phyloP scores from a whole-genome alignment of 176 grass and related monocot genomes.

The Chrysopogon serrulatus region DNA sequence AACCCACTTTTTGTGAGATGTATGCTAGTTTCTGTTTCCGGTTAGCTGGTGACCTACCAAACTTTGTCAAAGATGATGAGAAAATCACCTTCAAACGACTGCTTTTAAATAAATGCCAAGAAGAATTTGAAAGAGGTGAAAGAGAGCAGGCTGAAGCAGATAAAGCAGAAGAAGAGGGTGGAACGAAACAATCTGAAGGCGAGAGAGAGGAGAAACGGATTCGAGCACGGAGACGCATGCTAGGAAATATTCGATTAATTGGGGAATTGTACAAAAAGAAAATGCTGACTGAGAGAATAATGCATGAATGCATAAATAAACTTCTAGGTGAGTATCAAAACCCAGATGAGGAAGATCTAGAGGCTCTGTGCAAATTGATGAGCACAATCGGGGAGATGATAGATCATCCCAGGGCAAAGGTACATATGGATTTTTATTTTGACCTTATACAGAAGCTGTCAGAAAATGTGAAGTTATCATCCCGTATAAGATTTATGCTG shows the following conservation, averaged over 20 bases:
- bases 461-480: slow-evolving; percentile 51
- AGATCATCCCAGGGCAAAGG: slow-evolving; percentile 73
- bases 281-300: slow-evolving; percentile 87
- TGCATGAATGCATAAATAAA: slow-evolving; percentile 95
- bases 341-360: slow-evolving; percentile 85
- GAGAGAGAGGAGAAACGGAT: slow-evolving; percentile 63
- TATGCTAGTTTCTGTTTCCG: slow-evolving; percentile 76
- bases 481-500: slow-evolving; percentile 73
- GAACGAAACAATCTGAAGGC: slow-evolving; percentile 51
- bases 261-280: slow-evolving; percentile 91
- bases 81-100: slow-evolving; percentile 85
- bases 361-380: slow-evolving; percentile 85
- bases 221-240: slow-evolving; percentile 62
- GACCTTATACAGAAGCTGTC: slow-evolving; percentile 60
- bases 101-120: slow-evolving; percentile 85
- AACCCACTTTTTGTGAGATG: slow-evolving; percentile 95
- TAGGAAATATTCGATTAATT: slow-evolving; percentile 87
- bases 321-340: slow-evolving; percentile 59
- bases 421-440: slow-evolving; percentile 84
- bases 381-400: slow-evolving; percentile 93
- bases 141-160: slow-evolving; percentile 69
- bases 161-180: slow-evolving; percentile 57
- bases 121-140: slow-evolving; percentile 89
- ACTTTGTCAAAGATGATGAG: slow-evolving; percentile 63
- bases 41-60: slow-evolving; percentile 55